Evolutionary conservation across 116 monocot species (phyloP), one percentile per base, ranked within the genome.

Genomic region (Dioscorea cayenensis): DNA sequence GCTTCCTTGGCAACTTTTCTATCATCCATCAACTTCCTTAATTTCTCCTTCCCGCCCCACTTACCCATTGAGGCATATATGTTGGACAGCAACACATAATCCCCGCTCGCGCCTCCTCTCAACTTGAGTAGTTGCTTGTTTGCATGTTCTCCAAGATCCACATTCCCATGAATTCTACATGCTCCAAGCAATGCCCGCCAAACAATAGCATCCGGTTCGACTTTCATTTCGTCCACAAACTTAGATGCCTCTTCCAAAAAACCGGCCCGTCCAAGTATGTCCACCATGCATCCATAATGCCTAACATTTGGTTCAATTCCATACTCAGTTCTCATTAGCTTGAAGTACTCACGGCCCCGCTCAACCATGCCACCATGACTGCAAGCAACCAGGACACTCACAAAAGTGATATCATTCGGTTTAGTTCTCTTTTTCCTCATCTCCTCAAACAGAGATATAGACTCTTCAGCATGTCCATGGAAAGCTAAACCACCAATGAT

Each of bases 251-350:
- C 91, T 22, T 82, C 75, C 20, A 99, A 36, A 18, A 83, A 60
- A 4, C 99, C 94, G 0, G 94, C 99, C 35, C 99, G 85, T 11
- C 94, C 84, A 1, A 99, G 79, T 74, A 90, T 83, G 69, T 99
- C 99, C 27, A 94, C 94, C 94, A 99, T 99, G 77, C 91, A 94
- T 32, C 99, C 99, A 32, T 83, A 91, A 28, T 99, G 99, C 83
- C 85, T 99, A 52, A 94, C 75, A 23, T 89, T 89, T 0, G 99
- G 91, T 27, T 87, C 55, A 2, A 99, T 85, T 0, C 55, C 62
- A 68, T 87, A 99, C 67, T 75, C 75, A 28, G 86, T 78, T 58
- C 36, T 81, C 99, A 99, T 99, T 12, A 94, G 75, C 3, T 60
- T 17, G 67, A 85, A 99, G 75, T 82, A 91, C 6, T 66, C 69